Percentiles rank a stretch among this genome's conserved stretches.
Conservation (phyloP, 1,284 basidiomycete genomes). For the Ganoderma leucocontextum region DNA sequence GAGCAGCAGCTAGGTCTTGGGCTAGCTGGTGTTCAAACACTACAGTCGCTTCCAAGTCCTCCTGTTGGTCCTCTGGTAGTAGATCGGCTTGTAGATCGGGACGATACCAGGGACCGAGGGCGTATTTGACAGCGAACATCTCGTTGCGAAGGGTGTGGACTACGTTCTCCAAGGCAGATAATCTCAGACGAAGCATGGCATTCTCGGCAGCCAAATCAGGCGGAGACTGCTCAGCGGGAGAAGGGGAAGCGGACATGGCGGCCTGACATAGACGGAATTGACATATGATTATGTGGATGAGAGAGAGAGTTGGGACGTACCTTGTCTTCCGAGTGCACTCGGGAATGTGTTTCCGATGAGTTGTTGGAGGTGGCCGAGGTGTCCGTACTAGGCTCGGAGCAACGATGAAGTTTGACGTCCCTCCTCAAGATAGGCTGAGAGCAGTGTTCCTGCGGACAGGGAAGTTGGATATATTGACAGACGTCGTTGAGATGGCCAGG, state of each 20-base stretch:
- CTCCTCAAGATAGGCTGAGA: conserved; percentile 52
- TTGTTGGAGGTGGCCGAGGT: neutral
- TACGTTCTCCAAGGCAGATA: conserved; percentile 35
- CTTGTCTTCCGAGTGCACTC: neutral
- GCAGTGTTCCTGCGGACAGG: conserved; percentile 61
- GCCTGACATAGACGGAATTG: neutral
- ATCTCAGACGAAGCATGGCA: conserved; percentile 30
- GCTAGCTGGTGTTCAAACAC: conserved; percentile 19
- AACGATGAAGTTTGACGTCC: conserved; percentile 42
- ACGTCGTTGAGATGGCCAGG: conserved; percentile 66
- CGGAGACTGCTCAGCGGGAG: neutral
- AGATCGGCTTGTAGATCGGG: conserved; percentile 19
- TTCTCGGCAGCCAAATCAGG: conserved; percentile 33
- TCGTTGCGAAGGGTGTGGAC: conserved; percentile 32
- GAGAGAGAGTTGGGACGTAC: neutral
- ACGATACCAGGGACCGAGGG: conserved; percentile 38
- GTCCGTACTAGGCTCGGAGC: neutral
- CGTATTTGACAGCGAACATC: conserved; percentile 35
- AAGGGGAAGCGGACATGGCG: neutral
- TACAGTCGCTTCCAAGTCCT: conserved; percentile 7
- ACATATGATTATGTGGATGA: neutral
- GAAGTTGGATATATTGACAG: conserved; percentile 66
- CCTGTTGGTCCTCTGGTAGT: neutral
- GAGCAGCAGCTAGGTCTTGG: conserved; percentile 23
- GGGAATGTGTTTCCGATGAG: neutral